phyloP scores from a whole-genome alignment of 106 monocot species.

The Vanilla planifolia region DNA sequence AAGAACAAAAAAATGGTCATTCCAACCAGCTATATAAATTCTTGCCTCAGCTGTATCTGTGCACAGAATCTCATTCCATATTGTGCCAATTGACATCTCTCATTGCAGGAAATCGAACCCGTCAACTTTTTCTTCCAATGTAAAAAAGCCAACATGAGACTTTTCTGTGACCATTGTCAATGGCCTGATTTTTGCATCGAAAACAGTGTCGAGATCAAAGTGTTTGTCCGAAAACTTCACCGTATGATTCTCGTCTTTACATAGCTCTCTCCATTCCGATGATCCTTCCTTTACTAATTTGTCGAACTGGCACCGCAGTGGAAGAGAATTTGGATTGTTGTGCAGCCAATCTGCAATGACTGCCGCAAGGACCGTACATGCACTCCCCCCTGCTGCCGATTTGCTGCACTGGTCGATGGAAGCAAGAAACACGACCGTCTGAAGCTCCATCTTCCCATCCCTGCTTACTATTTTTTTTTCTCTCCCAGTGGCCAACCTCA shows the following conservation, averaged over 20 bases:
- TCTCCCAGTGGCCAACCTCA: conserved; percentile 33
- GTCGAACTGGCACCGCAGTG: conserved; percentile 30
- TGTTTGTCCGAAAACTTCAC: conserved; percentile 41
- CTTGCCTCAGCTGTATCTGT: not conserved
- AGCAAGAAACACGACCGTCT: conserved; percentile 36
- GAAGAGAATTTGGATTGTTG: conserved; percentile 23
- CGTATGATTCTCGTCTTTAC: conserved; percentile 16
- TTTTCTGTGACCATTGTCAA: conserved; percentile 17
- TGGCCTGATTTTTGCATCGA: conserved; percentile 23
- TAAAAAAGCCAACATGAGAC: conserved; percentile 45
- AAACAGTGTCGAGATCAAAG: conserved; percentile 62
- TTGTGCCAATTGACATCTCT: conserved; percentile 39
- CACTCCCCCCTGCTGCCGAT: conserved; percentile 37
- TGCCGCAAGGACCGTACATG: conserved; percentile 48
- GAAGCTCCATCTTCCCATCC: conserved; percentile 32
- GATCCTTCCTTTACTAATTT: conserved; percentile 37
- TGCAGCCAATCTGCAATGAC: conserved; percentile 60
- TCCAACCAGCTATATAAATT: conserved; percentile 50
- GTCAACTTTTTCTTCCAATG: conserved; percentile 9
- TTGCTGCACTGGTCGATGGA: conserved; percentile 60
- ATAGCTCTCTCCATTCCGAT: conserved; percentile 43
- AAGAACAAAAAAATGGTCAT: conserved; percentile 61
- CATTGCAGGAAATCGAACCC: conserved; percentile 19
- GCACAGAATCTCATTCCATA: conserved; percentile 30
- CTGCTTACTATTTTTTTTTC: conserved; percentile 27